Base-by-base conservation (phyloP, 176 grass and related monocot species). In the Coix lacrymajobi region DNA sequence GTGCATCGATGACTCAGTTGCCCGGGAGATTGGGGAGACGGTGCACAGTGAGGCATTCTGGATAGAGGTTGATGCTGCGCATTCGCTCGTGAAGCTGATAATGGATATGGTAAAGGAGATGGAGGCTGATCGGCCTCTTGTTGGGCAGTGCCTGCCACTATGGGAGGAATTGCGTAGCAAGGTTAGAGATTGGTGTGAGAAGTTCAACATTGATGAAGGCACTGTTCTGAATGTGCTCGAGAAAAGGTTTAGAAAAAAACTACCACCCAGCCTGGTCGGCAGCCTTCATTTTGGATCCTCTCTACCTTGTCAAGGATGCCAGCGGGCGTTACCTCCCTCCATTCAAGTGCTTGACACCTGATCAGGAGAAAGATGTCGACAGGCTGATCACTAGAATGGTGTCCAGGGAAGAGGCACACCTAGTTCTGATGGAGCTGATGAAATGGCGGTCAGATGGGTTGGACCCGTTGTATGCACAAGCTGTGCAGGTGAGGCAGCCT, bases 391-490 rank as follows among this genome's bases (percentile, higher is more conserved):
- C 94, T 20, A 61, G 94, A 8, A 89, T 97, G 91, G 94, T 93
- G 13, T 91, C 88, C 29, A 84, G 77, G 37, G 94, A 97, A 54
- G 94, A 97, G 78, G 94, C 94, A 5, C 94, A 97, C 74, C 81
- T 97, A 83, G 91, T 79, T 1, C 64, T 97, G 46, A 97, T 97
- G 94, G 94, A 97, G 84, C 86, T 97, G 32, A 97, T 97, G 94
- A 97, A 97, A 80, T 97, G 94, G 94, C 73, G 94, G 62, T 72
- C 94, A 1, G 91, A 97, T 24, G 94, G 94, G 8, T 77, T 97
- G 41, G 91, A 97, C 66, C 91, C 91, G 1, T 49, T 97, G 45
- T 97, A 97, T 60, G 94, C 94, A 0, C 94, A 97, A 69, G 94
- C 94, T 7, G 94, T 97, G 52, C 94, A 97, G 64, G 91, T 93